A percentile compares a stretch with the other conserved stretches of the same genome.
Conservation (phyloP, 2,329 filamentous ascomycete species). For the Venturia pyrina region DNA sequence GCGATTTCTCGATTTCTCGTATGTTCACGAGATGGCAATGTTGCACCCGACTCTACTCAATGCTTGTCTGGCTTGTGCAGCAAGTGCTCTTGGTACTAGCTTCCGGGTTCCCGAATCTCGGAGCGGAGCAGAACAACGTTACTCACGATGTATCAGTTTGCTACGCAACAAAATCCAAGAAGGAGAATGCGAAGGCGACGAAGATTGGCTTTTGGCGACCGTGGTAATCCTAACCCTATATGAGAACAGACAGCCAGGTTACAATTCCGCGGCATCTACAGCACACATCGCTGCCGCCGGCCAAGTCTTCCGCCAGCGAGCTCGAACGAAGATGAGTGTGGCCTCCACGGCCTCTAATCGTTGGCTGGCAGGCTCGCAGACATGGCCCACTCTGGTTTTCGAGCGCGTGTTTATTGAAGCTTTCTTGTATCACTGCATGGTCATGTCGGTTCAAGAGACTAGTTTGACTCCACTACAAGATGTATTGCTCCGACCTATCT, state of each 20-base stretch:
- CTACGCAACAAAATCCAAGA: not conserved
- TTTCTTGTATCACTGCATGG: slow-evolving; percentile 8
- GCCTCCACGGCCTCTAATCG: not conserved
- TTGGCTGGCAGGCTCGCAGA: not conserved
- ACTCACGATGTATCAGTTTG: not conserved
- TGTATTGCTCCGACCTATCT: not conserved
- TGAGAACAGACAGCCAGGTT: slow-evolving; percentile 2
- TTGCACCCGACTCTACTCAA: not conserved
- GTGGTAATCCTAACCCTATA: slow-evolving; percentile 2
- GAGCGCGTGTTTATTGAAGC: slow-evolving; percentile 3
- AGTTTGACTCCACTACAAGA: slow-evolving; percentile 5
- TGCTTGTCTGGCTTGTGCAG: slow-evolving; percentile 3
- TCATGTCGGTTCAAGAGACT: slow-evolving; percentile 9
- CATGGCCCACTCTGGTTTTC: not conserved
- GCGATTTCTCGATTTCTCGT: slow-evolving; percentile 6
- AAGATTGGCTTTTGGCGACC: slow-evolving; percentile 6
- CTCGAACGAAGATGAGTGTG: not conserved
- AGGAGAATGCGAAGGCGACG: not conserved
- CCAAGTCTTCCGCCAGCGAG: slow-evolving; percentile 6
- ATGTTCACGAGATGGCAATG: not conserved
- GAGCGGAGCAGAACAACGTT: not conserved
- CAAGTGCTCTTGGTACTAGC: not conserved
- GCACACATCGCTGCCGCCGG: slow-evolving; percentile 5
- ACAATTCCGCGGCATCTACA: not conserved
- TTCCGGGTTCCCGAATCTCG: not conserved